A percentile compares a stretch with the other conserved stretches of the same genome.
phyloP scores from a whole-genome alignment of 176 grass and related monocot species.

The Phoenix roebelenii region DNA sequence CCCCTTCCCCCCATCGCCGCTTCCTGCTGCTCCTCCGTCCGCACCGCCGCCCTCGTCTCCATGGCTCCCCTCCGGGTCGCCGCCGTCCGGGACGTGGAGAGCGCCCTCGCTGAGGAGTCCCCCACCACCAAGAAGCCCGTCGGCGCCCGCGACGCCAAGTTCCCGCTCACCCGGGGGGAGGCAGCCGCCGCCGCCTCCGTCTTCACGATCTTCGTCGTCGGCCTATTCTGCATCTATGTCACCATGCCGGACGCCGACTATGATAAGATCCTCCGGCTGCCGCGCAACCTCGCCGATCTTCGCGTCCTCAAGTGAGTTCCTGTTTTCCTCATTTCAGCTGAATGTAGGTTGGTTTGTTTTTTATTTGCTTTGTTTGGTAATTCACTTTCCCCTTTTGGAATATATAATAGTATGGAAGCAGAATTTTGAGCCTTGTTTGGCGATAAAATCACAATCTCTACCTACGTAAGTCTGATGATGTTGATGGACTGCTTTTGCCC shows the following conservation, averaged over 20 bases:
- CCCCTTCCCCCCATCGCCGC: too few species aligned
- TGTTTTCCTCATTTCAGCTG: too few species aligned
- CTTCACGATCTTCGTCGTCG: slow-evolving; percentile 60
- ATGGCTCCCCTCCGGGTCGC: slow-evolving; percentile 43
- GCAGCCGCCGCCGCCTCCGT: slow-evolving; percentile 41
- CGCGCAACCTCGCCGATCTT: slow-evolving; percentile 80
- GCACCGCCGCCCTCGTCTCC: background rate
- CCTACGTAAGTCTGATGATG: too few species aligned
- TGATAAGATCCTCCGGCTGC: slow-evolving; percentile 70
- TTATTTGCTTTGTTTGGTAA: too few species aligned
- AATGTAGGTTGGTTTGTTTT: too few species aligned
- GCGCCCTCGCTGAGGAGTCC: slow-evolving; percentile 36
- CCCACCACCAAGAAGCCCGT: slow-evolving; percentile 53
- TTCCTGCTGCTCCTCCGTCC: background rate
- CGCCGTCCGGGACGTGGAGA: slow-evolving; percentile 50
- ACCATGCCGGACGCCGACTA: slow-evolving; percentile 54
- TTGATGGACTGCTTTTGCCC: too few species aligned
- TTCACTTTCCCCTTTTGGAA: too few species aligned
- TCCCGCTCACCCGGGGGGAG: slow-evolving; percentile 62
- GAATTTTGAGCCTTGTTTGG: too few species aligned
- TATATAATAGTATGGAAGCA: too few species aligned
- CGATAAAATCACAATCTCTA: too few species aligned
- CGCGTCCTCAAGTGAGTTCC: slow-evolving; percentile 70
- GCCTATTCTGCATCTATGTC: slow-evolving; percentile 84
- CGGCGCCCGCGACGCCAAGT: slow-evolving; percentile 32